Base-by-base conservation (phyloP, 2,329 filamentous ascomycete genomes). In the Calonectria ilicicola region DNA sequence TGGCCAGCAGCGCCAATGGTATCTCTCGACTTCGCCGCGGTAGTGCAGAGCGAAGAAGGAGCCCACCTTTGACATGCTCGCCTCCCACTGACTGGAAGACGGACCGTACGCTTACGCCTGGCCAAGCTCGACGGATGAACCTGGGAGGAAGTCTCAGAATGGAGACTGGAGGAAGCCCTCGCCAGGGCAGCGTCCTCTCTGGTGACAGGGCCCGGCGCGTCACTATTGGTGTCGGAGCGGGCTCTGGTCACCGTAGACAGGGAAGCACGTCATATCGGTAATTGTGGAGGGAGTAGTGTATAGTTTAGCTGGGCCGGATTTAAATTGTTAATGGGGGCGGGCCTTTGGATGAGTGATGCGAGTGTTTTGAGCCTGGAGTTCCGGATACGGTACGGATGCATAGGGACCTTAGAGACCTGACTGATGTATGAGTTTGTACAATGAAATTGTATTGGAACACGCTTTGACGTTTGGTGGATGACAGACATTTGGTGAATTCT, bases 71-170 rank as follows among this genome's bases (percentile, higher is more conserved):
- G 76, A 80, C 84, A 40, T 91, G 88, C 81, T 88, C 88, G 42
- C 86, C 89, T 2, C 82, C 85, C 2, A 35, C 32, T 35, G 85
- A 88, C 26, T 77, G 76, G 67, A 83, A 80, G 64, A 73, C 79
- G 19, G 82, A 85, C 27, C 82, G 83, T 72, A 80, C 82, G 4
- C 84, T 91, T 74, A 91, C 89, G 14, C 83, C 87, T 1, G 89
- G 89, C 2, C 89, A 91, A 78, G 90, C 89, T 26, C 82, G 90
- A 65, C 85, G 90, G 56, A 91, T 91, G 89, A 89, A 90, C 75
- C 81, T 91, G 70, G 85, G 86, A 42, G 85, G 85, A 17, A 86
- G 83, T 72, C 76, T 86, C 72, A 80, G 82, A 15, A 40, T 79
- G 5, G 83, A 84, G 44, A 77, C 69, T 1, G 75, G 76, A 19